Evolutionary conservation across 176 grass and related monocot species (phyloP), one percentile per base, ranked within the genome.

Genomic region (Triticum monococcum): DNA sequence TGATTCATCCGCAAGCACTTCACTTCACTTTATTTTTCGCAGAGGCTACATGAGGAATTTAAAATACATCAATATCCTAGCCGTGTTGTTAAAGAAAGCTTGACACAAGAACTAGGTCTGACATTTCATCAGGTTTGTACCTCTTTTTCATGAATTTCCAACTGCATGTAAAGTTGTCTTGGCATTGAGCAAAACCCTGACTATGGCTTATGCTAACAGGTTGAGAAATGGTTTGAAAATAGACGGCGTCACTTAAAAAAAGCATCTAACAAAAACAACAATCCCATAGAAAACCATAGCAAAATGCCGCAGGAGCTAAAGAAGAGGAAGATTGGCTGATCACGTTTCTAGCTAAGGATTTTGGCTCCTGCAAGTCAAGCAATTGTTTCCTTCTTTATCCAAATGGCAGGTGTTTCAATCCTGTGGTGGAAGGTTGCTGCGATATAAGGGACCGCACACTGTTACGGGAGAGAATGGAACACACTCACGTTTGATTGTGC

Each of bases 31-130:
- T 66, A n/a, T 57, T 94, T 12, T 66, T 64, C 1, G 59, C 84
- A 94, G 84, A 91, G 78, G 72, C 85, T 95, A 33, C 54, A 24
- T 5, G 86, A 92, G 72, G 50, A 54, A 70, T 95, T 90, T 68
- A 74, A 81, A 60, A 80, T 37, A 88, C 84, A 90, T 43, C 79
- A 24, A 43, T 92, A 88, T 77, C 90, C 90, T 84, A 90, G 69
- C 11, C 85, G 82, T 9, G 35, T 78, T 69, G 57, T 74, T 68
- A 95, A 88, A 78, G 83, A 90, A 90, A 86, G 41, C 14, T 71
- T 95, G 75, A 68, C 93, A 36, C 32, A 88, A 75, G 90, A 95
- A 80, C 10, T 92, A 45, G 90, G 85, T 56, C 25, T 90, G 77
- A 92, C 93, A 61, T 61, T 80, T 36, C 38, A 2, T 61, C 85